Percentiles rank a stretch among this genome's conserved stretches.
Evolutionary conservation across 1,284 basidiomycete genomes (phyloP).

Genomic region (Malassezia slooffiae): DNA sequence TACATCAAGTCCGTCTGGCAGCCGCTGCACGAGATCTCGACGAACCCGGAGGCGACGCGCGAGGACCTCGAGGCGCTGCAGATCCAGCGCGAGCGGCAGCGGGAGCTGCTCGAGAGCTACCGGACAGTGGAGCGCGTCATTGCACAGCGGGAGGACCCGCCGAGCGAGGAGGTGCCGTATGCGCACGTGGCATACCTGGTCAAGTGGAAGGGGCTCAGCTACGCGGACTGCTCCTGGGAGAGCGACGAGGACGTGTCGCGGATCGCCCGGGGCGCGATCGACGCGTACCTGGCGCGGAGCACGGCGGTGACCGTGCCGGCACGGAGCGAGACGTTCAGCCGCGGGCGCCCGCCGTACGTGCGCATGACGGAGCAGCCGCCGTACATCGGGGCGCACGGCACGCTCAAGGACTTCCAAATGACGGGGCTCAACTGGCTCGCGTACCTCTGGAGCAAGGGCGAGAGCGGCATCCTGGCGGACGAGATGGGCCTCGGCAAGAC

Average conservation of each 20-base stretch:
- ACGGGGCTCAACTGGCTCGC: conserved; percentile 97
- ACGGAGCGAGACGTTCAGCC: conserved; percentile 64
- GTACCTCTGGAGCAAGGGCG: conserved; percentile 84
- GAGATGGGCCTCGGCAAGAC: conserved; percentile 99
- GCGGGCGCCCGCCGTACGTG: conserved; percentile 67
- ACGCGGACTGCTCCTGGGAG: conserved; percentile 96
- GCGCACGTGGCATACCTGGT: conserved; percentile 72
- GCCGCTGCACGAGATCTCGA: conserved; percentile 64
- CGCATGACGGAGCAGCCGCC: conserved; percentile 83
- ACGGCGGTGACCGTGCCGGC: conserved; percentile 71
- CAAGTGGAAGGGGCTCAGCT: conserved; percentile 93
- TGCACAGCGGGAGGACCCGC: conserved; percentile 61
- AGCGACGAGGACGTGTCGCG: conserved; percentile 59
- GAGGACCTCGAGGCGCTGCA: conserved; percentile 73
- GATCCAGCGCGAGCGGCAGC: conserved; percentile 77
- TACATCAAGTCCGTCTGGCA: conserved; percentile 73
- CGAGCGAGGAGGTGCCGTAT: conserved; percentile 53
- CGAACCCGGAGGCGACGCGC: conserved; percentile 59
- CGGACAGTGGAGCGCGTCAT: conserved; percentile 87
- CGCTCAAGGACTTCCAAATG: conserved; percentile 94
- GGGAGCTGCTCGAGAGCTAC: conserved; percentile 79
- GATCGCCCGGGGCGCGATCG: conserved; percentile 58
- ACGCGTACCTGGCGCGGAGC: conserved; percentile 67
- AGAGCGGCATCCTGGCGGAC: conserved; percentile 95
- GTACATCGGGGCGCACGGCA: conserved; percentile 62